Conservation (phyloP, 768 basidiomycete genomes). For the Brasilioporus rufonigricans region DNA sequence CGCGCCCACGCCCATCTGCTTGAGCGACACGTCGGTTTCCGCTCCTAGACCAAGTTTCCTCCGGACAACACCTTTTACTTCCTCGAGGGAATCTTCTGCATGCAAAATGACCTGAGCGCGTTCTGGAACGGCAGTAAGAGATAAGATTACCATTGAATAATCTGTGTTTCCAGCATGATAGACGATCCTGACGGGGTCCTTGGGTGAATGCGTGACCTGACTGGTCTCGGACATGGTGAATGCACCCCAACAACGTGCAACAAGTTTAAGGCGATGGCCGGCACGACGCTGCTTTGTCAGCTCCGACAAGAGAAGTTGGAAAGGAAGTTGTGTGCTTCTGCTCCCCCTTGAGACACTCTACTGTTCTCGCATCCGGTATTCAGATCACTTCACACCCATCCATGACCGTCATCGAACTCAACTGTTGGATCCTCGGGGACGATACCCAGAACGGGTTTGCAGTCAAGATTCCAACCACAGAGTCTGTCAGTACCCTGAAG, state of each 20-base stretch:
- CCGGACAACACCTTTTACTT: conserved; percentile 55
- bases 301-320: too few relatives aligned
- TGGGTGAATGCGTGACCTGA: background rate
- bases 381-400: too few relatives aligned
- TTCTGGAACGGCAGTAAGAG: background rate
- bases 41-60: conserved; percentile 55
- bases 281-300: too few relatives aligned
- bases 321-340: too few relatives aligned
- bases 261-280: too few relatives aligned
- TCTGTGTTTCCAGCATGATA: conserved; percentile 35
- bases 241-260: background rate
- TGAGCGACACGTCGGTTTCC: conserved; percentile 36
- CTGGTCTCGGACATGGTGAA: conserved; percentile 10
- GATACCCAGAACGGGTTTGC: too few relatives aligned
- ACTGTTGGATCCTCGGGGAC: too few relatives aligned
- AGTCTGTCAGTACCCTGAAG: too few relatives aligned
- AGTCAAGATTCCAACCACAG: too few relatives aligned
- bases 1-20: conserved; percentile 53
- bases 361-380: too few relatives aligned
- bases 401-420: too few relatives aligned
- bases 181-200: conserved; percentile 27
- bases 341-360: too few relatives aligned
- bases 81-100: conserved; percentile 59
- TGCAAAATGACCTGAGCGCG: conserved; percentile 3
- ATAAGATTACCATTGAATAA: conserved; percentile 39